phyloP scores from a whole-genome alignment of 345 rosid species.

The Boechera divaricarpa region DNA sequence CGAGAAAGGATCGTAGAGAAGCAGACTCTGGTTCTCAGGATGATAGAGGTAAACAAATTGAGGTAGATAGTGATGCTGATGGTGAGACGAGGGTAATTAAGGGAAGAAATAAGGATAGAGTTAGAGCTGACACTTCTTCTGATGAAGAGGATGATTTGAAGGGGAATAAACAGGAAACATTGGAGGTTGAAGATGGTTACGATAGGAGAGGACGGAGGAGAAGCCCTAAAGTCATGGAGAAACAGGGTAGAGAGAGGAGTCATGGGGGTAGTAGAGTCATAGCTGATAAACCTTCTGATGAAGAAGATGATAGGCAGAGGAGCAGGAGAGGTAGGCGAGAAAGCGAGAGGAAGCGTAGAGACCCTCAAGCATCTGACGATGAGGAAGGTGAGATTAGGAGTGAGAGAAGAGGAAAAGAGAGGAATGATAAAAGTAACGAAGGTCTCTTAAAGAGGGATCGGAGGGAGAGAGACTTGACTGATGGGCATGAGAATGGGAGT shows the following conservation, averaged over 20 bases:
- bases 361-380: slow-evolving; percentile 34
- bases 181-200: slow-evolving; percentile 22
- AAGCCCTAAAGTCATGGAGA: slow-evolving; percentile 27
- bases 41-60: slow-evolving; percentile 24
- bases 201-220: slow-evolving; percentile 26
- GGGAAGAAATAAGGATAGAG: slow-evolving; percentile 19
- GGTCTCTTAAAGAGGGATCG: slow-evolving; percentile 41
- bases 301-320: slow-evolving; percentile 39
- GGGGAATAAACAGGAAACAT: too few species aligned
- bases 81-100: slow-evolving; percentile 25
- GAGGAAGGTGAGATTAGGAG: slow-evolving; percentile 44
- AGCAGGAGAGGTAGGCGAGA: slow-evolving; percentile 39
- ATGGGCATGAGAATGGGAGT: slow-evolving; percentile 39
- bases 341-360: slow-evolving; percentile 37
- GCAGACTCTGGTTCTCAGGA: slow-evolving; percentile 23
- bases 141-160: slow-evolving; percentile 5
- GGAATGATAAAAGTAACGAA: slow-evolving; percentile 31
- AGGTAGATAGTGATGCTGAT: slow-evolving; percentile 18
- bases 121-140: slow-evolving; percentile 37
- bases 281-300: slow-evolving; percentile 45
- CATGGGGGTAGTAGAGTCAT: slow-evolving; percentile 38
- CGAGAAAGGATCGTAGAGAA: slow-evolving; percentile 30
- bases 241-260: slow-evolving; percentile 38
- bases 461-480: slow-evolving; percentile 43
- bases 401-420: slow-evolving; percentile 37